phyloP scores from a whole-genome alignment of 805 yeast genomes.

The Candida railenensis region DNA sequence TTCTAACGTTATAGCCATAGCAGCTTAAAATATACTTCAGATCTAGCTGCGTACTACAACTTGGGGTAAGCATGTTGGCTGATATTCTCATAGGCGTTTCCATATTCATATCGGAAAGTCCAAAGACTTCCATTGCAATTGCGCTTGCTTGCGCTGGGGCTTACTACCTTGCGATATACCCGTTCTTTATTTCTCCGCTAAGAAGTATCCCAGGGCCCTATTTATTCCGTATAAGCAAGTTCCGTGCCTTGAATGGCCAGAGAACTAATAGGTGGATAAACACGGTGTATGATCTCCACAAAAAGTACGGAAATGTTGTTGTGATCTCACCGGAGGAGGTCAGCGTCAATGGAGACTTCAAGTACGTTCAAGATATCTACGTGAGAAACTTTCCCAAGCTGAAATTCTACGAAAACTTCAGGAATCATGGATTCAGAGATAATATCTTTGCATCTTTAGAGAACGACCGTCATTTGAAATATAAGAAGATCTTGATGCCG shows the following conservation, averaged over 20 bases:
- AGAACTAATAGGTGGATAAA: constrained; percentile 45
- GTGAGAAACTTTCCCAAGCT: constrained; percentile 56
- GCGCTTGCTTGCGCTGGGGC: neutral
- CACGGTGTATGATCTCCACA: constrained; percentile 49
- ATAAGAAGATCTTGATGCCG: constrained; percentile 29
- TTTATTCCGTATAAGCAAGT: constrained; percentile 43
- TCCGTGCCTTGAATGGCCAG: constrained; percentile 34
- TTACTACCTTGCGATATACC: constrained; percentile 41
- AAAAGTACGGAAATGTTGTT: constrained; percentile 59
- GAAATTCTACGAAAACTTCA: constrained; percentile 57
- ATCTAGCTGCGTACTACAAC: too few species aligned
- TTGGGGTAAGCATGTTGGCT: constrained; percentile 3
- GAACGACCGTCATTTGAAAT: constrained; percentile 45
- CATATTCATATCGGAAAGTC: neutral
- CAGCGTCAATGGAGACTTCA: constrained; percentile 52
- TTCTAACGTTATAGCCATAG: too few species aligned
- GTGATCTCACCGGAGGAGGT: constrained; percentile 61
- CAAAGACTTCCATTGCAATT: constrained; percentile 1
- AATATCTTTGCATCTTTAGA: constrained; percentile 60
- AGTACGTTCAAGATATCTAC: constrained; percentile 55
- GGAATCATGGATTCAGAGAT: constrained; percentile 49
- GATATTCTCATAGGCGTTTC: neutral
- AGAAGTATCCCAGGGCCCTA: constrained; percentile 59
- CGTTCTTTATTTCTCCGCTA: constrained; percentile 50
- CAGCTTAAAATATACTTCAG: too few species aligned